Percentiles rank a stretch among this genome's conserved stretches.
Conservation (phyloP, 257 asterid species). For the Phtheirospermum japonicum region DNA sequence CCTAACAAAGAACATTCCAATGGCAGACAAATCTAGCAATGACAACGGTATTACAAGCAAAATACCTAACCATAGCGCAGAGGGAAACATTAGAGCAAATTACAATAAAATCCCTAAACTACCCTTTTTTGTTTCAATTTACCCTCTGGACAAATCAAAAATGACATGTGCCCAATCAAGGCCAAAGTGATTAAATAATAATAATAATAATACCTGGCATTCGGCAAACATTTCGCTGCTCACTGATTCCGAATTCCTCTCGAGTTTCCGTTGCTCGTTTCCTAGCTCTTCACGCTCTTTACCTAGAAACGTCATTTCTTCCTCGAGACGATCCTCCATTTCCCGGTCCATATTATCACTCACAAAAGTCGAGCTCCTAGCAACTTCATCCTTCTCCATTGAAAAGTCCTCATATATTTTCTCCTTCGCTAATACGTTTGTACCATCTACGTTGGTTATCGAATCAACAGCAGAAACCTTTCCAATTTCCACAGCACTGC, state of each 20-base stretch:
- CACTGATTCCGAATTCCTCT: constrained; percentile 88
- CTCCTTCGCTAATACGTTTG: constrained; percentile 31
- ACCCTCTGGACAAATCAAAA: no score
- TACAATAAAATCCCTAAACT: no score
- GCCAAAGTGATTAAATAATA: no score
- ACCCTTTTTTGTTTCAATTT: no score
- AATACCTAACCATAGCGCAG: no score
- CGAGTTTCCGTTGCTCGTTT: constrained; percentile 71
- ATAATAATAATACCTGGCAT: constrained; percentile 79
- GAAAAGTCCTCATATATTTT: constrained; percentile 28
- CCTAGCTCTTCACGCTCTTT: constrained; percentile 69
- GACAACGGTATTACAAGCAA: no score
- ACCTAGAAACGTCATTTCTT: constrained; percentile 55
- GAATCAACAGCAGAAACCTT: constrained; percentile 34
- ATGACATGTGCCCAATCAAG: no score
- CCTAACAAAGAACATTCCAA: no score
- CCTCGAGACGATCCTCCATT: constrained; percentile 55
- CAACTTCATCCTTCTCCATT: constrained; percentile 29
- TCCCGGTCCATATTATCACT: constrained; percentile 39
- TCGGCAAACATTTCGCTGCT: constrained; percentile 90
- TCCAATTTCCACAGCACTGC: constrained; percentile 24
- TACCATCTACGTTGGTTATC: constrained; percentile 27
- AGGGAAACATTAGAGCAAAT: no score
- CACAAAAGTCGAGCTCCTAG: constrained; percentile 24
- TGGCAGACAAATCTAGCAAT: no score